These are phyloP conservation scores for Ophiostoma tasmaniense DNA, from an alignment of 2,329 filamentous ascomycete genomes.

Conservation along the genomic window DNA sequence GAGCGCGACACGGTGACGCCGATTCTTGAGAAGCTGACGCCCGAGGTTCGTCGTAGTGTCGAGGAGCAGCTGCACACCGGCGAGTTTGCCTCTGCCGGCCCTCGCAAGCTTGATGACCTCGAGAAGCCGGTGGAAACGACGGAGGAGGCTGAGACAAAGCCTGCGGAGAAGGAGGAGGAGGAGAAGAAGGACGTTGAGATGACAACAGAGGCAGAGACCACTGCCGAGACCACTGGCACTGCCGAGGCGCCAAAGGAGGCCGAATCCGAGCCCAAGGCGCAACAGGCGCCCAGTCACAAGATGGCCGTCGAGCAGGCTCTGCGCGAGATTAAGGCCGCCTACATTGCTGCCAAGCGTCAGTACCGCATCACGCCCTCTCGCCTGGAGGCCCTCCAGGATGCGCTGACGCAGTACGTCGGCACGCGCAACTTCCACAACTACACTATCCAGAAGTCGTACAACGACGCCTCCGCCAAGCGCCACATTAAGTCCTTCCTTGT, in stretches of 20 bases:
- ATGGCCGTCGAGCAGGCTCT: slow-evolving; percentile 53
- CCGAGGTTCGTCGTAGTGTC: slow-evolving; percentile 54
- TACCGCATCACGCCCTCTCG: slow-evolving; percentile 73
- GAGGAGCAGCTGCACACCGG: slow-evolving; percentile 49
- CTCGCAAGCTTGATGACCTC: not conserved
- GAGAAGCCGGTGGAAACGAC: not conserved
- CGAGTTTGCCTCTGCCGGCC: slow-evolving; percentile 17
- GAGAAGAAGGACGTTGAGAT: slow-evolving; percentile 16
- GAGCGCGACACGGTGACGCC: slow-evolving; percentile 75
- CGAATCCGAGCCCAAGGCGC: slow-evolving; percentile 25
- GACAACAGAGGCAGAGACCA: not conserved
- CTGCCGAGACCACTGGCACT: not conserved
- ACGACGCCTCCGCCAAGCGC: slow-evolving; percentile 76
- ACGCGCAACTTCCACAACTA: slow-evolving; percentile 96
- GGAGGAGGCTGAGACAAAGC: not conserved
- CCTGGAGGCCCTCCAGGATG: slow-evolving; percentile 64
- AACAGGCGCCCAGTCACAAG: slow-evolving; percentile 11
- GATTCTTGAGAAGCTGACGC: slow-evolving; percentile 53
- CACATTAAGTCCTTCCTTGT: slow-evolving; percentile 88
- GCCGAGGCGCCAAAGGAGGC: slow-evolving; percentile 23
- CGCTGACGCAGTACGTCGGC: slow-evolving; percentile 67
- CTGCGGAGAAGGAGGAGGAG: not conserved
- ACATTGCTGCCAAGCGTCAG: slow-evolving; percentile 70
- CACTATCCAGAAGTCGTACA: slow-evolving; percentile 77
- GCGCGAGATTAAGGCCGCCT: slow-evolving; percentile 70